Evolutionary conservation across 2,329 filamentous ascomycete species (phyloP), one percentile per base, ranked within the genome.

Genomic region (Nemania serpens): DNA sequence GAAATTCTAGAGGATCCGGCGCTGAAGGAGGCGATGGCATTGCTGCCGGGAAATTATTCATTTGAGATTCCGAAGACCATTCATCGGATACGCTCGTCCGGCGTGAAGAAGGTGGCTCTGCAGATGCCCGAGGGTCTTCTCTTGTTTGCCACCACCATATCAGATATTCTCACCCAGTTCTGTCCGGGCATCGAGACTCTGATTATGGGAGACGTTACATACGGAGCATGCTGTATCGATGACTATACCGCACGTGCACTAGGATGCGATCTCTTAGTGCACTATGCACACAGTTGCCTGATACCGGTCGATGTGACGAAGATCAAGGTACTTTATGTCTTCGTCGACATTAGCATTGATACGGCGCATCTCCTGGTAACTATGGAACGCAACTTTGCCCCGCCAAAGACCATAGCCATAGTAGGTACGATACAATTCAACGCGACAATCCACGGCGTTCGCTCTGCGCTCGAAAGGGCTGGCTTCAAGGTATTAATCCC

Each of bases 391-490:
- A 99, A 97, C 74, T 97, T 98, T 74, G 82, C 88, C 1, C 78
- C 88, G 0, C 91, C 91, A 1, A 96, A 95, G 77, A 94, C 89
- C 0, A 88, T 99, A 59, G 95, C 95, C 5, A 84, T 97, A 68
- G 94, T 99, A 15, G 94, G 95, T 49, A 99, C 95, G 0, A 99
- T 99, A 68, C 95, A 99, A 75, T 99, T 99, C 83, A 99, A 99
- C 77, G 91, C 93, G 37, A 97, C 95, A 0, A 89, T 99, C 34
- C 95, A 99, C 76, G 91, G 91, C 15, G 87, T 96, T 13, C 87
- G 88, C 65, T 83, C 88, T 33, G 84, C 87, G 15, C 84, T 99
- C 6, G 91, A 96, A 68, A 87, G 85, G 45, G 91, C 91, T 13
- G 95, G 95, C 15, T 97, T 94, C 81, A 86, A 84, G 60, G 85